Evolutionary conservation across 345 rosid species (phyloP), one percentile per base, ranked within the genome.

Genomic region (Brassica rapa): DNA sequence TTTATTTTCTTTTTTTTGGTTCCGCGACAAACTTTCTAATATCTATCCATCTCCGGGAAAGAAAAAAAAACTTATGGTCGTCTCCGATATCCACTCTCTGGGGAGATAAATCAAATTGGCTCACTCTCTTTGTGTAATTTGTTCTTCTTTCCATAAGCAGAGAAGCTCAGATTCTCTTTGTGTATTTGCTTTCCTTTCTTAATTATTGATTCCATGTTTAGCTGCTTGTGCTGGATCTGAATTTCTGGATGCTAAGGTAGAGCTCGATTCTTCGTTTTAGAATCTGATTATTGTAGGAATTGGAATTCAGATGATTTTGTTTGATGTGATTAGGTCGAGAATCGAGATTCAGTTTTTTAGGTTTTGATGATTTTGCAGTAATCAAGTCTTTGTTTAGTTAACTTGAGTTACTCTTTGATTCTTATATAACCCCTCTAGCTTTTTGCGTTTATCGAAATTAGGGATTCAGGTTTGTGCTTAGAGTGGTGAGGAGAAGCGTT

Each of bases 51-150:
- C 73, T 51, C 70, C 72, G 73, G 64, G 5, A 64, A 51, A 23
- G 12, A 51, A 21, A 69, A 64, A 80, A 81, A 39, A 65, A 79
- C 78, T 62, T 23, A 80, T 75, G 83, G 83, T 80, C 83, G 79
- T 80, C 76, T 74, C 80, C 81, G 77, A 70, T 62, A 66, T 59
- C 71, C 29, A 80, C 78, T 63, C 62, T 78, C 66, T 67, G 64
- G 72, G 72, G 83, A 75, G 80, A 70, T 68, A 19, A 46, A 73
- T 30, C 74, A 21, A 72, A 56, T 30, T 72, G 4, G 6, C 11
- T 27, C 73, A 55, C 55, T 56, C 8, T 14, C 37, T 46, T 67
- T 19, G 4, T 64, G 21, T 51, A 14, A 14, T 80, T 59, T 61
- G 35, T 74, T 72, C 49, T 74, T 72, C 49, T 75, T 77, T 82